phyloP scores from a whole-genome alignment of 2,329 filamentous ascomycete species.

The Colletotrichum gigasporum region DNA sequence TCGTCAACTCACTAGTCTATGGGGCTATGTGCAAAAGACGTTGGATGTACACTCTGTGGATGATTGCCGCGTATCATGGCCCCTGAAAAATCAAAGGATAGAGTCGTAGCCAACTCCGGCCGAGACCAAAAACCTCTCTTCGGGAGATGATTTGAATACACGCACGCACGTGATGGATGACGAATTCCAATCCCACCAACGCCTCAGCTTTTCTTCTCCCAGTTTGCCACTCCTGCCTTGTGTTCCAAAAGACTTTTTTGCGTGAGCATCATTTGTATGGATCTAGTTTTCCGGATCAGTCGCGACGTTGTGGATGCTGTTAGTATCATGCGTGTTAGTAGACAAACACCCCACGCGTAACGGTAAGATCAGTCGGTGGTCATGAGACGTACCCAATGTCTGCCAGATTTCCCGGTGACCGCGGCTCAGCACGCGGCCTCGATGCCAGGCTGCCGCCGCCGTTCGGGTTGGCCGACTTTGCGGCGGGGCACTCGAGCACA shows the following conservation, averaged over 20 bases:
- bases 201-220: slow-evolving; percentile 14
- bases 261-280: not conserved
- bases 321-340: not conserved
- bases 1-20: not conserved
- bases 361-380: too few relatives aligned
- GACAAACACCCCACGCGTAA: not conserved
- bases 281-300: slow-evolving; percentile 12
- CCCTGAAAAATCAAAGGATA: too few relatives aligned
- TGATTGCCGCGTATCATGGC: too few relatives aligned
- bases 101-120: not conserved
- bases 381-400: slow-evolving; percentile 20
- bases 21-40: slow-evolving; percentile 1
- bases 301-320: slow-evolving; percentile 22
- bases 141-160: too few relatives aligned
- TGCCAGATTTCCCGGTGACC: not conserved
- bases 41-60: too few relatives aligned
- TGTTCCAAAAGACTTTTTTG: not conserved
- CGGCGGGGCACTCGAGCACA: not conserved
- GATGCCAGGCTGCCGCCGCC: not conserved
- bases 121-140: not conserved
- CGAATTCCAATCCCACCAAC: slow-evolving; percentile 9
- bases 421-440: not conserved
- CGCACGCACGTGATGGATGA: not conserved
- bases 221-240: not conserved
- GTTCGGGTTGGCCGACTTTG: slow-evolving; percentile 12